These are phyloP conservation scores for Glycine latifolia DNA, from an alignment of 306 rosid species.

Conservation along the genomic window DNA sequence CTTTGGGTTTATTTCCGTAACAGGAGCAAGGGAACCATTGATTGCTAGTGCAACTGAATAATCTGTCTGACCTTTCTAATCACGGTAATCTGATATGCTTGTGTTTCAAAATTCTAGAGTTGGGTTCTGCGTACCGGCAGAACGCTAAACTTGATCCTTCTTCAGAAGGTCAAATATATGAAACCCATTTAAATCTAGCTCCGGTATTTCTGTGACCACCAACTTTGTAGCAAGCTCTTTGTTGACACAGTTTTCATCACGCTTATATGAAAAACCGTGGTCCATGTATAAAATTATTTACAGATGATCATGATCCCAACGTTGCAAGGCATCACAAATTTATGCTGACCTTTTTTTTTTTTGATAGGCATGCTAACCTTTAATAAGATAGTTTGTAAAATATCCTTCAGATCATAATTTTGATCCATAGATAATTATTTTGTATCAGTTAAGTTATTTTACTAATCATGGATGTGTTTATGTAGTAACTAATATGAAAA, in stretches of 20 bases:
- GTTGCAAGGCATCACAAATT: neutral
- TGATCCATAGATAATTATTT: too few relatives aligned
- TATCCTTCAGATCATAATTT: too few relatives aligned
- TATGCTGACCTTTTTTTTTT: neutral
- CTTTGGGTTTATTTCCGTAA: neutral
- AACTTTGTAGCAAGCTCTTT: neutral
- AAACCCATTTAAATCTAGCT: neutral
- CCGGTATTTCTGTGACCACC: neutral
- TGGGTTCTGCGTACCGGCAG: neutral
- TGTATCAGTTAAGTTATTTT: too few relatives aligned
- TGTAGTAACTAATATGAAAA: too few relatives aligned
- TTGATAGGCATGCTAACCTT: too few relatives aligned
- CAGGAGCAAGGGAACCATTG: conserved; percentile 2
- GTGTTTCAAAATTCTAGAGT: neutral
- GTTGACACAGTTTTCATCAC: neutral
- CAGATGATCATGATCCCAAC: neutral
- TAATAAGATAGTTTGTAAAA: too few relatives aligned
- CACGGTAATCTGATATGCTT: neutral
- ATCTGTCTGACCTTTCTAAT: neutral
- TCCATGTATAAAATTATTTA: neutral
- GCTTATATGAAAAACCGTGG: neutral
- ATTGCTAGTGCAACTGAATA: neutral
- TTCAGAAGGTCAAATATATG: neutral
- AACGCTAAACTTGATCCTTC: neutral
- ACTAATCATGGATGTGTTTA: too few relatives aligned